Conservation (phyloP, 345 rosid species). For the Garcia nutans region DNA sequence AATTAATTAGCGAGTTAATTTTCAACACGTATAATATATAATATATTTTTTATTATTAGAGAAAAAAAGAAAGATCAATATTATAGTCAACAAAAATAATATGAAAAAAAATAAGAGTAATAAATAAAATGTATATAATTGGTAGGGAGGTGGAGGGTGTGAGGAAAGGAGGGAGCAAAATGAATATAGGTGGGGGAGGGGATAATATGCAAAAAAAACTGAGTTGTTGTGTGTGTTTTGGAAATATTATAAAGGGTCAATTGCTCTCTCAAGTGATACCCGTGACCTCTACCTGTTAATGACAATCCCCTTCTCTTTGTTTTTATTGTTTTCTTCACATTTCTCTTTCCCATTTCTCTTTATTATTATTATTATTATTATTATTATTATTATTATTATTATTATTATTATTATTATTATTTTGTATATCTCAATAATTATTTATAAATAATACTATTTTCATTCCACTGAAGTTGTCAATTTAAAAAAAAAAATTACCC, state of each 20-base stretch:
- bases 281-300: conserved; percentile 46
- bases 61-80: not conserved
- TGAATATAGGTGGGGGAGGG: conserved; percentile 11
- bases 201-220: conserved; percentile 7
- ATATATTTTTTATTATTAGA: too few relatives aligned
- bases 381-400: not conserved
- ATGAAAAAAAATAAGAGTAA: not conserved
- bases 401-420: not conserved
- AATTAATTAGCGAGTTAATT: too few relatives aligned
- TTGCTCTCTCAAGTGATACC: conserved; percentile 40
- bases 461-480: too few relatives aligned
- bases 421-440: not conserved
- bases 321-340: conserved; percentile 14
- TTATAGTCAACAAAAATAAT: not conserved
- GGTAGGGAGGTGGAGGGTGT: conserved; percentile 27
- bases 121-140: conserved; percentile 16
- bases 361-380: conserved; percentile 1
- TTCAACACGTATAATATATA: too few relatives aligned
- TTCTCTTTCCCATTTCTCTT: conserved; percentile 12
- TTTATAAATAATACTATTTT: too few relatives aligned
- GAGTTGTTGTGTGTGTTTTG: conserved; percentile 1
- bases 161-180: conserved; percentile 26
- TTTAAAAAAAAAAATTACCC: too few relatives aligned
- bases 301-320: conserved; percentile 20
- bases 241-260: conserved; percentile 29